Conservation (phyloP, 1,284 basidiomycete genomes). For the Grifola frondosa region DNA sequence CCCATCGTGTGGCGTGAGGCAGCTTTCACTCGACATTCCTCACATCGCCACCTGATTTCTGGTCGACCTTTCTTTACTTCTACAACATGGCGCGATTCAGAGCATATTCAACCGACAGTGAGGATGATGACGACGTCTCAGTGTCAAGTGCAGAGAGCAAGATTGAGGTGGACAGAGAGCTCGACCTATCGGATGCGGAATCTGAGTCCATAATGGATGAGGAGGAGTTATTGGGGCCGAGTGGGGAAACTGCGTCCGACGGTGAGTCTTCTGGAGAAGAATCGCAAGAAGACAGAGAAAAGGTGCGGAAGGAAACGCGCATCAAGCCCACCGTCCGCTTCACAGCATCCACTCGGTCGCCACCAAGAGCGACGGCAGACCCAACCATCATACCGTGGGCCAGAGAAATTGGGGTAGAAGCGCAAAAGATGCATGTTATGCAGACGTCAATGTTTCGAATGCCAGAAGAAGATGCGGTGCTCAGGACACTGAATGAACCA, state of each 20-base stretch:
- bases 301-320: slow-evolving; percentile 8
- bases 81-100: slow-evolving; percentile 25
- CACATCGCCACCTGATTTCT: too few relatives aligned
- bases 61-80: neutral
- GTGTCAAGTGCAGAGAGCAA: slow-evolving; percentile 8
- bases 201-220: slow-evolving; percentile 19
- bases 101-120: slow-evolving; percentile 27
- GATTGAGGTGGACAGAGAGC: slow-evolving; percentile 9
- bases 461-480: slow-evolving; percentile 64
- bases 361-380: slow-evolving; percentile 25
- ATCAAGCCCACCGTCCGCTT: slow-evolving; percentile 9
- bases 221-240: slow-evolving; percentile 9
- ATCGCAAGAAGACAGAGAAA: slow-evolving; percentile 5
- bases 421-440: slow-evolving; percentile 89
- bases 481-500: slow-evolving; percentile 49
- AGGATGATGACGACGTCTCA: slow-evolving; percentile 22
- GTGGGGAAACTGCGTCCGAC: neutral
- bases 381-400: slow-evolving; percentile 56
- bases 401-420: slow-evolving; percentile 69
- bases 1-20: too few relatives aligned
- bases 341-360: slow-evolving; percentile 27
- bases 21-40: too few relatives aligned
- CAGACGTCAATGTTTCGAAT: slow-evolving; percentile 82
- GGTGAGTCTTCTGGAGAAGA: slow-evolving; percentile 8
- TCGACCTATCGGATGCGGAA: slow-evolving; percentile 7